Conservation (phyloP, 345 rosid species). For the Populus davidiana region DNA sequence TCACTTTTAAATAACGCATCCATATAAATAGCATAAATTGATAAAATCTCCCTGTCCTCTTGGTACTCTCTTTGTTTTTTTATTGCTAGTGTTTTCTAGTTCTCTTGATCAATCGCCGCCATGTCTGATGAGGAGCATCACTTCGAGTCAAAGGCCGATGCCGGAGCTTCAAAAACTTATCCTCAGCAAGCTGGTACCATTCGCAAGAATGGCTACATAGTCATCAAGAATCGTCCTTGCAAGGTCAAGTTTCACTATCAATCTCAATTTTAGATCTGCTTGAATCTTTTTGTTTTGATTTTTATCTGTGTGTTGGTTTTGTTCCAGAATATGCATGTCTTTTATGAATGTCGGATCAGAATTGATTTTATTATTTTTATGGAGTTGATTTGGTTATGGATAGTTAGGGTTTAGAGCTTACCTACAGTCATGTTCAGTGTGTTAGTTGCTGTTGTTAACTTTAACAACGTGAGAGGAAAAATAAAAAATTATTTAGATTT, state of each 20-base stretch:
- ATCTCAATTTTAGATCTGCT: neutral
- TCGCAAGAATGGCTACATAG: constrained; percentile 34
- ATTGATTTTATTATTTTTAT: neutral
- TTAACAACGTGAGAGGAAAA: neutral
- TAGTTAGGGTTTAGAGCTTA: neutral
- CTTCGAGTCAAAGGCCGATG: constrained; percentile 38
- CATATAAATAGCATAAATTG: constrained; percentile 4
- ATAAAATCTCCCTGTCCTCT: neutral
- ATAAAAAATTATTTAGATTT: neutral
- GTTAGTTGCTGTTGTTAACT: neutral
- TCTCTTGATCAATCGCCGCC: constrained; percentile 3
- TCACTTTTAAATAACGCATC: neutral
- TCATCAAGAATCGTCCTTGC: constrained; percentile 33
- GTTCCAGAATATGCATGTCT: neutral
- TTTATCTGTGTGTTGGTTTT: neutral
- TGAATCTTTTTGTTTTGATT: neutral
- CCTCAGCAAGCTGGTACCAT: constrained; percentile 39
- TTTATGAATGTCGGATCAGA: neutral
- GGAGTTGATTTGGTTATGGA: neutral
- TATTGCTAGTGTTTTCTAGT: neutral
- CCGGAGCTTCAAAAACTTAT: constrained; percentile 33
- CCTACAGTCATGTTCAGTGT: neutral
- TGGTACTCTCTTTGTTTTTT: neutral
- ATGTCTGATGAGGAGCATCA: constrained; percentile 41
- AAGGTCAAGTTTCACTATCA: constrained; percentile 11